A percentile compares a stretch with the other conserved stretches of the same genome.
phyloP scores from a whole-genome alignment of 768 basidiomycete genomes.

The Agaricus sinodeliciosus region DNA sequence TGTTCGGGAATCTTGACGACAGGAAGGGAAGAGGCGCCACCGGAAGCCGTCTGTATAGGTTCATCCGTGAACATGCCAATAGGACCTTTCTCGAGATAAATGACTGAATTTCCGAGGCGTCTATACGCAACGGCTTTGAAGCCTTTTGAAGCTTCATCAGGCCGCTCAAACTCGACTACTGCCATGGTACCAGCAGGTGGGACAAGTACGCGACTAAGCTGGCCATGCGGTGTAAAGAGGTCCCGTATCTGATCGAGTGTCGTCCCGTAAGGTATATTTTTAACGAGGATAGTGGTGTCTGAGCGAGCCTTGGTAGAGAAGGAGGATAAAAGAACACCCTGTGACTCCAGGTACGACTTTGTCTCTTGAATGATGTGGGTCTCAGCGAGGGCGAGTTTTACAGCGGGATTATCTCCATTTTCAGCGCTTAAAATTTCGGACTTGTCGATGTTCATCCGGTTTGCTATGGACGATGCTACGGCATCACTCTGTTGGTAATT shows the following conservation, averaged over 20 bases:
- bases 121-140: conserved; percentile 83
- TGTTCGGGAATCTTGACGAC: conserved; percentile 39
- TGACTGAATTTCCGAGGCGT: conserved; percentile 79
- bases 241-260: conserved; percentile 66
- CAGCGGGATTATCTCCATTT: conserved; percentile 68
- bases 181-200: conserved; percentile 94
- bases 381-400: conserved; percentile 94
- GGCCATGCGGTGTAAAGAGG: conserved; percentile 73
- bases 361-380: conserved; percentile 96
- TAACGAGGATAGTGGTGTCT: conserved; percentile 82
- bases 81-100: conserved; percentile 93
- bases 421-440: conserved; percentile 85
- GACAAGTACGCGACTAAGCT: conserved; percentile 63
- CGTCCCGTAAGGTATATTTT: conserved; percentile 95
- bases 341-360: conserved; percentile 78
- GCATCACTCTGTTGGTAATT: conserved; percentile 70
- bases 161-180: conserved; percentile 77
- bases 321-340: conserved; percentile 58
- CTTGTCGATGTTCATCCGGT: conserved; percentile 83
- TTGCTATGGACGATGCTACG: conserved; percentile 84
- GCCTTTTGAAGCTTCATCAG: conserved; percentile 64
- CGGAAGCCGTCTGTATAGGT: conserved; percentile 8
- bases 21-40: conserved; percentile 7
- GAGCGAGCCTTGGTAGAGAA: conserved; percentile 55
- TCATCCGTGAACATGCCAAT: conserved; percentile 68